Percentiles rank a stretch among this genome's conserved stretches.
phyloP scores from a whole-genome alignment of 495 filamentous ascomycete genomes.

The Penicillium coprophilum region DNA sequence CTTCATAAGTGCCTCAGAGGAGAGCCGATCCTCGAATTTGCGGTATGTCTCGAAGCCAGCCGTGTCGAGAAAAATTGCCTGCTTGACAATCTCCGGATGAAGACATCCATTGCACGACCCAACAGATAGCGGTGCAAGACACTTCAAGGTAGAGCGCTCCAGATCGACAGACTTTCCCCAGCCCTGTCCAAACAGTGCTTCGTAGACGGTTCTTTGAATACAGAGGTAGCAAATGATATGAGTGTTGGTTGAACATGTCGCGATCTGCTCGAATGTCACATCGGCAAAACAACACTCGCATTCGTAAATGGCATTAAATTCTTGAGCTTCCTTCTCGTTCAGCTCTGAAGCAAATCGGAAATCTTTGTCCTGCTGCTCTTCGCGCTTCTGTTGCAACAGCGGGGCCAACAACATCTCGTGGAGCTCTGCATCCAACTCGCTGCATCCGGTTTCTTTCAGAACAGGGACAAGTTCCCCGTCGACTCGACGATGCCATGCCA shows the following conservation, averaged over 20 bases:
- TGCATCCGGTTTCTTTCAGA: conserved; percentile 67
- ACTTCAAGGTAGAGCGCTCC: conserved; percentile 69
- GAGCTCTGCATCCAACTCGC: conserved; percentile 81
- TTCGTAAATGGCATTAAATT: conserved; percentile 70
- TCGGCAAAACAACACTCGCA: conserved; percentile 88
- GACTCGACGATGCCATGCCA: conserved; percentile 60
- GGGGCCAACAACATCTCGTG: conserved; percentile 65
- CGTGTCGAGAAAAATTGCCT: conserved; percentile 65
- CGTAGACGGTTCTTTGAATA: conserved; percentile 71
- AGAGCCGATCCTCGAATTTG: conserved; percentile 74
- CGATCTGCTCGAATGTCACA: conserved; percentile 76
- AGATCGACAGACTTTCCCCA: conserved; percentile 78
- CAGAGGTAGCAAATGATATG: conserved; percentile 89
- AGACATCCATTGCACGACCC: conserved; percentile 74
- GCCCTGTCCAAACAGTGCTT: conserved; percentile 89
- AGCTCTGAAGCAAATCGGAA: conserved; percentile 60
- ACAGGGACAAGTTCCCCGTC: conserved; percentile 52
- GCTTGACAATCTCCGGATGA: conserved; percentile 61
- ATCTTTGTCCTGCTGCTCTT: conserved; percentile 63
- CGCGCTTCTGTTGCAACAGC: conserved; percentile 51
- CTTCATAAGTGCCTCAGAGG: conserved; percentile 67
- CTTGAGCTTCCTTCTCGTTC: conserved; percentile 74
- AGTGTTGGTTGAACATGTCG: conserved; percentile 65
- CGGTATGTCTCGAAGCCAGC: conserved; percentile 66
- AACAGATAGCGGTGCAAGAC: conserved; percentile 66